Conservation (phyloP, 108 stramenopile species). For the Pseudonitzschia pungens region DNA sequence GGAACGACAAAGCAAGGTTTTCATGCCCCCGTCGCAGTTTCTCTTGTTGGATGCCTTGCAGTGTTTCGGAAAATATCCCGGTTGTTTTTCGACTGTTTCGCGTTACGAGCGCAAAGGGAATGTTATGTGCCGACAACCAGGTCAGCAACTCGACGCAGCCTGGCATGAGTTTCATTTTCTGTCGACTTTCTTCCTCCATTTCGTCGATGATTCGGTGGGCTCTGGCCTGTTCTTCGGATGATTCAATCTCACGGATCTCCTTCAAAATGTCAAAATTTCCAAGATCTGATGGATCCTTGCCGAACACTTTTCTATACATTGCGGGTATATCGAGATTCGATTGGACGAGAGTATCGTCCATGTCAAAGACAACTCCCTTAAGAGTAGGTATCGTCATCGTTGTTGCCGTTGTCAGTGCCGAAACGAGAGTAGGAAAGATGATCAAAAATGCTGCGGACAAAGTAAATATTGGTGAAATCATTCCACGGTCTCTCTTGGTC, state of each 20-base stretch:
- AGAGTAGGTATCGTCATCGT: constrained; percentile 20
- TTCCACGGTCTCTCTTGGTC: not conserved
- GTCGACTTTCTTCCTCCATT: constrained; percentile 49
- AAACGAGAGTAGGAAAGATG: not conserved
- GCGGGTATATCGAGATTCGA: constrained; percentile 43
- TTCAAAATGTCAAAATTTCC: constrained; percentile 37
- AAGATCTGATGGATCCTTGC: constrained; percentile 20
- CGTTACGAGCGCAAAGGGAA: constrained; percentile 49
- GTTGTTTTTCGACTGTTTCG: constrained; percentile 40
- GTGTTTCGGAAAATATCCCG: constrained; percentile 17
- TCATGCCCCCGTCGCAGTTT: not conserved
- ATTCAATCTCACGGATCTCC: constrained; percentile 14
- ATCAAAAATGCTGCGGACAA: not conserved
- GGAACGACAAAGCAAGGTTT: not conserved
- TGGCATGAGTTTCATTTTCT: constrained; percentile 41
- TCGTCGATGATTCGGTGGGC: constrained; percentile 40
- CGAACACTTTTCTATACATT: constrained; percentile 38
- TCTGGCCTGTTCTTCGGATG: not conserved
- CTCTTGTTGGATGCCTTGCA: constrained; percentile 4
- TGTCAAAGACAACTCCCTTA: constrained; percentile 54
- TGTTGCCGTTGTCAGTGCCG: constrained; percentile 4
- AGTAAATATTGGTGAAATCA: not conserved
- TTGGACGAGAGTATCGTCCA: constrained; percentile 56
- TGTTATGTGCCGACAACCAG: constrained; percentile 35
- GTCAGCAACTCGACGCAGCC: constrained; percentile 34